A percentile compares a stretch with the other conserved stretches of the same genome.
These are phyloP conservation scores for Musa balbisiana DNA, from an alignment of 202 grass and related monocot genomes.

Conservation along the genomic window DNA sequence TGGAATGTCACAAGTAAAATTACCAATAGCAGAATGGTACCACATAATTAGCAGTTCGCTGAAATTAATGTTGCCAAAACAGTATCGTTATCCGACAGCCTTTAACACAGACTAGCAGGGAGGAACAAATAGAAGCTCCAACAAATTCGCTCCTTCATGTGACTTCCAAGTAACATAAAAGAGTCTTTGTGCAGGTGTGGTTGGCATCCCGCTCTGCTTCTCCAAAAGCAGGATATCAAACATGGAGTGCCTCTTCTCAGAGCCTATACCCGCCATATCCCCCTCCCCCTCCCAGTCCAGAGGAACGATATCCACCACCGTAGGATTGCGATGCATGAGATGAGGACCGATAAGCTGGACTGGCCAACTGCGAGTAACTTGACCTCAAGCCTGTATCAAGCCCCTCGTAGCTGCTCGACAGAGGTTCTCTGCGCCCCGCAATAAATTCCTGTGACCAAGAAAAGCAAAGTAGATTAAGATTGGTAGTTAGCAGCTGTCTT, in stretches of 20 bases:
- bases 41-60: too few species aligned
- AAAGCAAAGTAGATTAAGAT: background rate
- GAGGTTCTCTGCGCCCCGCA: constrained; percentile 61
- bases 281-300: constrained; percentile 21
- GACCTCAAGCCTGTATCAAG: constrained; percentile 62
- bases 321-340: constrained; percentile 61
- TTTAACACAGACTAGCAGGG: too few species aligned
- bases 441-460: constrained; percentile 50
- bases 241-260: background rate
- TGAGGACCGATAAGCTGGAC: constrained; percentile 36
- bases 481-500: background rate
- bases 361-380: constrained; percentile 64
- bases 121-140: too few species aligned
- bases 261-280: constrained; percentile 23
- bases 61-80: too few species aligned
- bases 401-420: constrained; percentile 52
- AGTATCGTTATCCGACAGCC: too few species aligned
- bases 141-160: too few species aligned
- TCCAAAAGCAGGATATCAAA: too few species aligned
- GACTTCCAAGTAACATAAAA: too few species aligned
- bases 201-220: too few species aligned
- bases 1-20: too few species aligned
- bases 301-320: constrained; percentile 24
- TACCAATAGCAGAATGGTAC: too few species aligned
- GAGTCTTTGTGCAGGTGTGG: too few species aligned